A percentile compares a stretch with the other conserved stretches of the same genome.
Conservation (phyloP, 129 eudicot genomes). For the Kitagawia praeruptora region DNA sequence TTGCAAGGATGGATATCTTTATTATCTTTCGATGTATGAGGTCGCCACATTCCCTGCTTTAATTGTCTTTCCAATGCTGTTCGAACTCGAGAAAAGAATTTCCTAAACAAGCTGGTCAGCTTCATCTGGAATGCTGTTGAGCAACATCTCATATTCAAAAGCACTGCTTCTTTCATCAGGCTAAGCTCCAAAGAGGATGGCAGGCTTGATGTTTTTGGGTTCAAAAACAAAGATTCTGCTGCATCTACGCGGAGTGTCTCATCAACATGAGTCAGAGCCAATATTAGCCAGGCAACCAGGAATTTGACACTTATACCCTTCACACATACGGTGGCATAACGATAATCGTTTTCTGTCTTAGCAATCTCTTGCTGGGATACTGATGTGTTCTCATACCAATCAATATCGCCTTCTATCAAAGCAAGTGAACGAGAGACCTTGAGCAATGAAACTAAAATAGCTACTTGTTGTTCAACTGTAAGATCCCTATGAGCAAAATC, state of each 20-base stretch:
- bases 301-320: constrained; percentile 66
- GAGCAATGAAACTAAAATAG: constrained; percentile 80
- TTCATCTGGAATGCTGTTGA: constrained; percentile 98
- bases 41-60: constrained; percentile 68
- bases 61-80: constrained; percentile 86
- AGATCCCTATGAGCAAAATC: constrained; percentile 29
- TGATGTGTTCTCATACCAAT: constrained; percentile 38
- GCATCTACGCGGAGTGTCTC: constrained; percentile 95
- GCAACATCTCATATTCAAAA: constrained; percentile 86
- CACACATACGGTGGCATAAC: constrained; percentile 46
- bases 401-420: constrained; percentile 88
- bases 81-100: constrained; percentile 83
- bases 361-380: constrained; percentile 14
- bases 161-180: constrained; percentile 82
- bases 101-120: constrained; percentile 82
- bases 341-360: constrained; percentile 19
- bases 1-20: constrained; percentile 15
- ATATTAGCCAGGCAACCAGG: constrained; percentile 56
- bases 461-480: constrained; percentile 67
- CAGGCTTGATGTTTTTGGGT: constrained; percentile 87
- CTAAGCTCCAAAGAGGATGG: constrained; percentile 87
- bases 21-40: constrained; percentile 26
- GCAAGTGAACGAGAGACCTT: constrained; percentile 89
- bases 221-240: constrained; percentile 82
- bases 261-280: constrained; percentile 84